Conservation (phyloP, 495 filamentous ascomycete genomes). For the Penicillium goetzii region DNA sequence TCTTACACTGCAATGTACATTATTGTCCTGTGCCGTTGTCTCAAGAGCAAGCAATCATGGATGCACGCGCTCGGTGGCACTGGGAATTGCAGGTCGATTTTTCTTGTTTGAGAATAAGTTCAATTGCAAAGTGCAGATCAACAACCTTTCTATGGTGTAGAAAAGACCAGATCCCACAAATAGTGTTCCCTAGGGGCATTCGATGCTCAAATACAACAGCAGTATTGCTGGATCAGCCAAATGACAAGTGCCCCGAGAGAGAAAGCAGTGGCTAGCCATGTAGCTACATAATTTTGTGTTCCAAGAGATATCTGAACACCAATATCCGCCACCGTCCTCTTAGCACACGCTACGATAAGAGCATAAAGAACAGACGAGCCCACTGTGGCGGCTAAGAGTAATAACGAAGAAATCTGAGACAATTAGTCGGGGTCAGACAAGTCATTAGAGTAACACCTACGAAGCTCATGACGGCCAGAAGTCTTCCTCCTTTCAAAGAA, state of each 20-base stretch:
- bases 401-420: conserved; percentile 6
- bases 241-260: conserved; percentile 5
- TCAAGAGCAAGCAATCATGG: conserved; percentile 3
- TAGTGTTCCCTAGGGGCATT: background rate
- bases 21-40: background rate
- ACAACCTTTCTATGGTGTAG: background rate
- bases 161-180: conserved; percentile 2
- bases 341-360: conserved; percentile 4
- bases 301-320: conserved; percentile 1
- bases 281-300: conserved; percentile 4
- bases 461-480: no score
- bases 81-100: background rate
- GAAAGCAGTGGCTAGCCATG: conserved; percentile 6
- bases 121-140: background rate
- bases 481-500: no score
- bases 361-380: conserved; percentile 2
- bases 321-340: conserved; percentile 6
- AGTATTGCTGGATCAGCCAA: conserved; percentile 2
- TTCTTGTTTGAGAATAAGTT: background rate
- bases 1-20: background rate
- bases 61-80: no score
- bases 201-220: conserved; percentile 1
- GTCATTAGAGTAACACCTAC: conserved; percentile 5
- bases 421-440: conserved; percentile 3
- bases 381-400: conserved; percentile 1